These are phyloP conservation scores for Thielaviopsis euricoi DNA, from an alignment of 2,329 filamentous ascomycete species.

Conservation along the genomic window DNA sequence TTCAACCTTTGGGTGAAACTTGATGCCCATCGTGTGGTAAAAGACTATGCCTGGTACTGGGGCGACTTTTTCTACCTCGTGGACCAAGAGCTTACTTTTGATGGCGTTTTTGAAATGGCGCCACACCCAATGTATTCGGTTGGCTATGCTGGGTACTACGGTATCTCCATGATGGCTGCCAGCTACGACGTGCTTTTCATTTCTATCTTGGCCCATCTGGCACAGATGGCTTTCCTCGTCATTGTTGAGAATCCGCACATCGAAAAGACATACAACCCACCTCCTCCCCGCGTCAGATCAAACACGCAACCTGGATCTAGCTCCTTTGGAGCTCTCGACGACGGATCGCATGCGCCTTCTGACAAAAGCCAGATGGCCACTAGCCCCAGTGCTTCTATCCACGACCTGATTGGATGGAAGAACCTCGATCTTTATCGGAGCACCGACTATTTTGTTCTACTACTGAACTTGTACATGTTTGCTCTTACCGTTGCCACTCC, in stretches of 20 bases:
- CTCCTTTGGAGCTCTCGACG: constrained; percentile 9
- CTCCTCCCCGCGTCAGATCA: constrained; percentile 50
- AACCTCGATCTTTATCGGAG: constrained; percentile 83
- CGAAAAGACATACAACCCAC: constrained; percentile 91
- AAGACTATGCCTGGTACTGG: constrained; percentile 99
- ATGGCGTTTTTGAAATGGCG: constrained; percentile 97
- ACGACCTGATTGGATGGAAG: constrained; percentile 65
- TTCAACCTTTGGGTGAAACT: constrained; percentile 99
- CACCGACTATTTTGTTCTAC: constrained; percentile 64
- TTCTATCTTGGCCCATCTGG: constrained; percentile 83
- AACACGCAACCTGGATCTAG: constrained; percentile 14
- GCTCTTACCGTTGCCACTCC: constrained; percentile 61
- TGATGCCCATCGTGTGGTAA: constrained; percentile 92
- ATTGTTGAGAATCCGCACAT: constrained; percentile 95
- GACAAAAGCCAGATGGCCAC: constrained; percentile 17
- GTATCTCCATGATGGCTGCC: constrained; percentile 93
- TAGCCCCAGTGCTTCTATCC: constrained; percentile 46
- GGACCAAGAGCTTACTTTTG: constrained; percentile 93
- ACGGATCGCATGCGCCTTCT: constrained; percentile 14
- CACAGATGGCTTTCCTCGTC: constrained; percentile 84
- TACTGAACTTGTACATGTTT: constrained; percentile 62
- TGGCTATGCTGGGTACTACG: constrained; percentile 94
- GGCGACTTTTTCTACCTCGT: constrained; percentile 98
- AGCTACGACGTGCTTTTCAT: constrained; percentile 97
- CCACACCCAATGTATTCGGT: constrained; percentile 99